Evolutionary conservation across 306 rosid genomes (phyloP).

Genomic region (Corylus heterophylla): DNA sequence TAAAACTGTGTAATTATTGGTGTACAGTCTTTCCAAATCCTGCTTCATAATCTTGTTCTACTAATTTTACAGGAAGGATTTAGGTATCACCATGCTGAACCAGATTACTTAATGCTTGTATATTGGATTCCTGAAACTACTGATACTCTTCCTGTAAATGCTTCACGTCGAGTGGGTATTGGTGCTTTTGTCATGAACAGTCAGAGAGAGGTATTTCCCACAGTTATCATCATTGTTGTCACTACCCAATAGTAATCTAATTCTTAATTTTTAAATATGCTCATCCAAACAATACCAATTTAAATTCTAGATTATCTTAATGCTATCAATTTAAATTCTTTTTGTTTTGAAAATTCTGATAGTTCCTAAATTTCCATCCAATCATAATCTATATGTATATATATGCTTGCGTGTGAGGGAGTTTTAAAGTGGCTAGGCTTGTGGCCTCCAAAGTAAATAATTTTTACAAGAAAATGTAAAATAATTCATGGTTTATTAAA

Average conservation of each 20-base stretch:
- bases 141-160: constrained; percentile 74
- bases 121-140: constrained; percentile 65
- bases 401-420: too few species aligned
- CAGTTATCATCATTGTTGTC: too few species aligned
- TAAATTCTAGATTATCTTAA: too few species aligned
- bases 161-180: constrained; percentile 76
- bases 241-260: too few species aligned
- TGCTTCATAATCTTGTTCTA: constrained; percentile 1
- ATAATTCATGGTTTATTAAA: too few species aligned
- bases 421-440: too few species aligned
- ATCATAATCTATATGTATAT: too few species aligned
- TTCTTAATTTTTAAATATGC: too few species aligned
- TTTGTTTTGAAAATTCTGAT: neutral
- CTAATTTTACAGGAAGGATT: constrained; percentile 68
- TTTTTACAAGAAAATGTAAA: too few species aligned
- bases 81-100: constrained; percentile 83
- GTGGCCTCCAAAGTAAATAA: too few species aligned
- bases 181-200: constrained; percentile 79
- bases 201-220: constrained; percentile 53
- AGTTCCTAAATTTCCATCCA: too few species aligned
- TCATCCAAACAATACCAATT: neutral
- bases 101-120: constrained; percentile 79
- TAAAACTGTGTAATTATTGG: neutral
- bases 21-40: neutral
- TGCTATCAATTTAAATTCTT: too few species aligned